Percentiles rank a stretch among this genome's conserved stretches.
Evolutionary conservation across 176 grass and related monocot genomes (phyloP).

Genomic region (Eleusine indica): DNA sequence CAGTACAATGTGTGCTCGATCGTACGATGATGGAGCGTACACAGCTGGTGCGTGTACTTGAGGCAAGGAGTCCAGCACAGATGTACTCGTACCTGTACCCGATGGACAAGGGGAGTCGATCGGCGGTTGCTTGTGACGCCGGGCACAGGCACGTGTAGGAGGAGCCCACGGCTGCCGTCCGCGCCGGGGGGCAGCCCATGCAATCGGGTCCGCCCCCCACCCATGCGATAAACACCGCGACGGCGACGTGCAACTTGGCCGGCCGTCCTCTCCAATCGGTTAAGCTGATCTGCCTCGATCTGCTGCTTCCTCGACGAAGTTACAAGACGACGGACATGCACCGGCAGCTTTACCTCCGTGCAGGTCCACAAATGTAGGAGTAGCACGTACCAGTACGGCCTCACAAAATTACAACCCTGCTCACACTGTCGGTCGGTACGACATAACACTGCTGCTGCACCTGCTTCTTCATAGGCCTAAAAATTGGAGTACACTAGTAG

Average conservation of each 20-base stretch:
- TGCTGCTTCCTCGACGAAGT: not conserved
- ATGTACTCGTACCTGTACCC: not conserved
- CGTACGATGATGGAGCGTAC: not conserved
- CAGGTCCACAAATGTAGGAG: constrained; percentile 34
- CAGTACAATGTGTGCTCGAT: not conserved
- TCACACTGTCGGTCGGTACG: not conserved
- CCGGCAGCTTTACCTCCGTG: constrained; percentile 1
- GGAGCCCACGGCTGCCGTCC: constrained; percentile 37
- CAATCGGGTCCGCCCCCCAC: constrained; percentile 20
- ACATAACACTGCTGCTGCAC: not conserved
- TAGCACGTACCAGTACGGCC: not conserved
- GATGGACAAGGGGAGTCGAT: not conserved
- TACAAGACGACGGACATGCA: not conserved
- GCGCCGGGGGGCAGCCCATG: constrained; percentile 26
- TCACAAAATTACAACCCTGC: constrained; percentile 1
- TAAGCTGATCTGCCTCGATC: too few species aligned
- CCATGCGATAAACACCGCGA: constrained; percentile 43
- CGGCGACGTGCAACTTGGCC: constrained; percentile 46
- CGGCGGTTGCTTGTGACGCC: constrained; percentile 34
- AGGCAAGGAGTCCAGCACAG: not conserved
- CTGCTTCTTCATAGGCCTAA: not conserved
- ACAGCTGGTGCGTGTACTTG: not conserved
- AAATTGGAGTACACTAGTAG: not conserved
- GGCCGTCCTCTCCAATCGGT: not conserved
- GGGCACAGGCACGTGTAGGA: constrained; percentile 51